Evolutionary conservation across 345 rosid species (phyloP), one percentile per base, ranked within the genome.

Genomic region (Rhizophora apiculata): DNA sequence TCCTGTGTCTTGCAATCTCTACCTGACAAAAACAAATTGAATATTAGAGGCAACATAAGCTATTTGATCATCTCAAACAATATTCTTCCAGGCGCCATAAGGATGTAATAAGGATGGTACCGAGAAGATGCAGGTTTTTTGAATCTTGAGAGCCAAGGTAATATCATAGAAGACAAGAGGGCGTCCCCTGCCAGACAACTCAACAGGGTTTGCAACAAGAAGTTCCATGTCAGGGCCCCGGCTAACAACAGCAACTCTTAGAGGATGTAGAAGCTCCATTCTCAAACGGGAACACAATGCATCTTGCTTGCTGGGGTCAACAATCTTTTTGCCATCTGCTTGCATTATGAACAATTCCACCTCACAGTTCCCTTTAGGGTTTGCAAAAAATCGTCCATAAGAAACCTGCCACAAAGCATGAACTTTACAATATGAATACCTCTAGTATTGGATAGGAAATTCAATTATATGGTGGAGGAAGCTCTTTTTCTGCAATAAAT

Each of bases 131-230:
- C 61, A 27, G 27, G 69, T 79, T 64, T 62, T 78, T 30, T 85
- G 82, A 62, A 64, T 79, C 81, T 75, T 72, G 54, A 86, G 88
- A 65, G 89, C 94, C 63, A 79, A 81, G 21, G 94, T 81, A 20
- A 86, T 85, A 65, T 89, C 94, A 8, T 82, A 73, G 37, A 89
- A 89, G 58, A 89, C 94, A 20, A 89, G 87, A 48, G 94, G 94
- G 34, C 94, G 71, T 58, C 94, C 91, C 73, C 88, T 85, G 32
- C 88, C 85, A 3, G 89, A 85, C 68, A 89, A 60, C 63, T 89
- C 94, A 32, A 86, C 94, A 6, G 91, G 94, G 81, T 89, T 89
- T n/a, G 94, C 85, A 6, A 89, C 94, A 0, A 89, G 81, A 62
- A 89, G 83, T 66, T 86, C 91, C 0, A 85, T 74, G 34, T 89